Percentiles rank a stretch among this genome's conserved stretches.
phyloP scores from a whole-genome alignment of 2,329 filamentous ascomycete genomes.

The Xylaria hypoxylon region DNA sequence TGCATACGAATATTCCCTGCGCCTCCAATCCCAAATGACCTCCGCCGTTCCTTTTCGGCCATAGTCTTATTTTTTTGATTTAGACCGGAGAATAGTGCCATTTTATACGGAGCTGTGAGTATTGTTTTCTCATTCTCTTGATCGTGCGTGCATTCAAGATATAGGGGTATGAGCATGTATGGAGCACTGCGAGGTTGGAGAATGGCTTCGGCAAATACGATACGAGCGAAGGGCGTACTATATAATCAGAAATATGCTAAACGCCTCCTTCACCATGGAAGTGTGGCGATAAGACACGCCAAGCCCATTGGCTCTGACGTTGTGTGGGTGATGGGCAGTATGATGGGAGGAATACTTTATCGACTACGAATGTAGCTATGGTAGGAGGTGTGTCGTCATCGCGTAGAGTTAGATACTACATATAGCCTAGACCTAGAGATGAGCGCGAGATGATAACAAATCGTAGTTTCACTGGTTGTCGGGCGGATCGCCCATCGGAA shows the following conservation, averaged over 20 bases:
- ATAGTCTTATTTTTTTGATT: constrained; percentile 14
- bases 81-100: constrained; percentile 18
- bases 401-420: background rate
- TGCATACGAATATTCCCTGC: constrained; percentile 49
- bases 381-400: constrained; percentile 32
- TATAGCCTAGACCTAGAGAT: constrained; percentile 17
- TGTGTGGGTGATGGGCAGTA: background rate
- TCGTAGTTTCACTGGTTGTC: constrained; percentile 25
- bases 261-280: background rate
- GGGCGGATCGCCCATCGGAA: background rate
- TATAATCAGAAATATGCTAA: constrained; percentile 1
- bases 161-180: background rate
- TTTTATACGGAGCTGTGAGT: background rate
- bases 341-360: background rate
- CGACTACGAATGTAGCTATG: background rate
- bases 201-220: background rate
- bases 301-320: constrained; percentile 24
- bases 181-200: background rate
- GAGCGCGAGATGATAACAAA: constrained; percentile 25
- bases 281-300: constrained; percentile 18
- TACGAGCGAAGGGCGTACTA: background rate
- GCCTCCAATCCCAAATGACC: constrained; percentile 49
- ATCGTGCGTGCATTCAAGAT: background rate
- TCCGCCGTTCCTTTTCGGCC: constrained; percentile 38
- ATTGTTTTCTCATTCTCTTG: constrained; percentile 16